Evolutionary conservation across 495 filamentous ascomycete species (phyloP), one percentile per base, ranked within the genome.

Genomic region (Astrocystis sublimbata): DNA sequence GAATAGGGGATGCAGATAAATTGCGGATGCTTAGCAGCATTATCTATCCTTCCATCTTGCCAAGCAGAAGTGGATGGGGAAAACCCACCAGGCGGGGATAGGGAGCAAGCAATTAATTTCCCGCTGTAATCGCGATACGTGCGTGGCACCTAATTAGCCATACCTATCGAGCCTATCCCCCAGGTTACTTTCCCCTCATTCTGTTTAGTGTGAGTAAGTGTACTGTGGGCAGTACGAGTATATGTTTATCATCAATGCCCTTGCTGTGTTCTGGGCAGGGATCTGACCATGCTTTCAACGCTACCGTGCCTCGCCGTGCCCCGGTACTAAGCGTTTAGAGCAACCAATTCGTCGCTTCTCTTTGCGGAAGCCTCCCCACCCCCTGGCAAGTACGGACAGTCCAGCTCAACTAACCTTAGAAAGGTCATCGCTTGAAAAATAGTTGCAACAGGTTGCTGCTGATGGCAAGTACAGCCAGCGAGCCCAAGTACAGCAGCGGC

Each of bases 71-170:
- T 26, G n/a, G n/a, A 10, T 28, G 35, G 31, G 30, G 28, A 21
- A 26, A 51, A 28, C 30, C 30, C 10, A 35, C 30, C 30, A 35
- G 30, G 30, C 30, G 21, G 21, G 21, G 33, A 42, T n/a, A 3
- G 13, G 19, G 41, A 31, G 10, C 4, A 24, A 28, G 36, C 52
- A 56, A 56, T 56, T 42, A 42, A 56, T 26, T 15, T 28, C 52
- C 35, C 52, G 51, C 52, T 42, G 35, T 41, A 19, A 24, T 55
- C 21, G 23, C 52, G 52, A 42, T 28, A 17, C 36, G 2, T 41
- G 35, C 36, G 36, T 56, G 36, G 23, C 36, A 56, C 42, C 36
- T 56, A 56, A 56, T 56, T 56, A 56, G 52, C 52, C 52, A 36
- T 42, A 26, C 42, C 36, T 56, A 36, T 21, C 15, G 24, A n/a